Percentiles rank a stretch among this genome's conserved stretches.
Evolutionary conservation across 1,284 basidiomycete species (phyloP).

Genomic region (Tilletiopsis washingtonensis): DNA sequence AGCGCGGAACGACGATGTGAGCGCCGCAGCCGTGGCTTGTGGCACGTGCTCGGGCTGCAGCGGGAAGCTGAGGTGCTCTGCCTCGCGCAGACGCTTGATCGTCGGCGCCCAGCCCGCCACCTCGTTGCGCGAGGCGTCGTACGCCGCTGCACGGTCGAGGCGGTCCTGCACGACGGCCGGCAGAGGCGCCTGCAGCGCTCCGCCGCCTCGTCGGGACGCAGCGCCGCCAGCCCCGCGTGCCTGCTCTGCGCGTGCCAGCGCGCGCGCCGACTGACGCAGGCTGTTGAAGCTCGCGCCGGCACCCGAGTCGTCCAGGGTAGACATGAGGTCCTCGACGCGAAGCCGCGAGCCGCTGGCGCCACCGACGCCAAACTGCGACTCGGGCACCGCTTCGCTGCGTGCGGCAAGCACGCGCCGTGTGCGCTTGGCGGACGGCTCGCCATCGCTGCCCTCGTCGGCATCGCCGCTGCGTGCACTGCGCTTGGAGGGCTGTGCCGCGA

Average conservation of each 20-base stretch:
- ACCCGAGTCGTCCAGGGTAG: constrained; percentile 54
- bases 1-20: constrained; percentile 58
- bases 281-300: constrained; percentile 16
- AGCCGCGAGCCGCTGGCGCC: constrained; percentile 14
- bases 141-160: constrained; percentile 85
- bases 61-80: constrained; percentile 85
- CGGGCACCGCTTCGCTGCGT: constrained; percentile 63
- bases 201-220: constrained; percentile 53
- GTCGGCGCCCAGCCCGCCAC: constrained; percentile 88
- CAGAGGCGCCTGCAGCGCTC: constrained; percentile 73
- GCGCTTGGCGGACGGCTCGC: constrained; percentile 28
- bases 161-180: constrained; percentile 79
- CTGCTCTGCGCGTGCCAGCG: constrained; percentile 9
- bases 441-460: constrained; percentile 2
- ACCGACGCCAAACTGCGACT: constrained; percentile 52
- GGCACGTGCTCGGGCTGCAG: constrained; percentile 57
- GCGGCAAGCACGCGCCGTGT: constrained; percentile 65
- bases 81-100: constrained; percentile 58
- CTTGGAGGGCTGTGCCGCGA: neutral
- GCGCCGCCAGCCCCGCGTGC: constrained; percentile 20
- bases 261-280: constrained; percentile 27
- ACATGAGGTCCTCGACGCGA: constrained; percentile 64
- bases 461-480: neutral
- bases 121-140: constrained; percentile 83
- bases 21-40: neutral